phyloP scores from a whole-genome alignment of 169 alveolate species.

The Plasmodium ovale region DNA sequence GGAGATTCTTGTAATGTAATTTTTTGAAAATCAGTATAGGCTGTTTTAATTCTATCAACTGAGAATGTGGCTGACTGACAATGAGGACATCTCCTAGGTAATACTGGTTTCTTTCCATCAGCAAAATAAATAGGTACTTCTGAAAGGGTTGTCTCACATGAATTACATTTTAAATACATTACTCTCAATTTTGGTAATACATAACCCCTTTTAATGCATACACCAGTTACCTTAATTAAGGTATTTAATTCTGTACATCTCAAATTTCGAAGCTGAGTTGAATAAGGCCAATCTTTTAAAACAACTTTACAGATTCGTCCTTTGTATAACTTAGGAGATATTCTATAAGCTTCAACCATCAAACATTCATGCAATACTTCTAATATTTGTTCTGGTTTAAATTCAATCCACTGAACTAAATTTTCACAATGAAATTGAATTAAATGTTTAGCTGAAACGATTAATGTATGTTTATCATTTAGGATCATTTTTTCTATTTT shows the following conservation, averaged over 20 bases:
- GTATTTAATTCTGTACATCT: constrained; percentile 95
- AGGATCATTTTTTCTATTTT: constrained; percentile 89
- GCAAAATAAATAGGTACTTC: constrained; percentile 87
- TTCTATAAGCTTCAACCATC: constrained; percentile 86
- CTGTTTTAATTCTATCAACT: constrained; percentile 92
- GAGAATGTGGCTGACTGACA: constrained; percentile 94
- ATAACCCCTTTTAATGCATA: constrained; percentile 94
- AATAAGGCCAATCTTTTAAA: constrained; percentile 92
- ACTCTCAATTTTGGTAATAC: constrained; percentile 94
- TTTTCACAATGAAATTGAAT: constrained; percentile 87
- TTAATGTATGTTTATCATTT: constrained; percentile 87
- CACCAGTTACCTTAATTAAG: constrained; percentile 94
- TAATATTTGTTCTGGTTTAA: constrained; percentile 84
- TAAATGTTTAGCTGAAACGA: constrained; percentile 87
- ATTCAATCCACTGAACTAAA: constrained; percentile 86
- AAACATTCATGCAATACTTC: constrained; percentile 88
- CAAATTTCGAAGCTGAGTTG: constrained; percentile 94
- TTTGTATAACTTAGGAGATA: constrained; percentile 82
- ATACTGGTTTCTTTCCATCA: constrained; percentile 83
- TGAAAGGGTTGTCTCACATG: constrained; percentile 85
- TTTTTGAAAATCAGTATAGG: constrained; percentile 97
- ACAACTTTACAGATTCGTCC: constrained; percentile 89
- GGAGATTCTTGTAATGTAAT: constrained; percentile 98
- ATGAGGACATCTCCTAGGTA: constrained; percentile 93
- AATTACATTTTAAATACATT: constrained; percentile 90